Conservation (phyloP, 2,329 filamentous ascomycete species). For the Fusarium caatingaense region DNA sequence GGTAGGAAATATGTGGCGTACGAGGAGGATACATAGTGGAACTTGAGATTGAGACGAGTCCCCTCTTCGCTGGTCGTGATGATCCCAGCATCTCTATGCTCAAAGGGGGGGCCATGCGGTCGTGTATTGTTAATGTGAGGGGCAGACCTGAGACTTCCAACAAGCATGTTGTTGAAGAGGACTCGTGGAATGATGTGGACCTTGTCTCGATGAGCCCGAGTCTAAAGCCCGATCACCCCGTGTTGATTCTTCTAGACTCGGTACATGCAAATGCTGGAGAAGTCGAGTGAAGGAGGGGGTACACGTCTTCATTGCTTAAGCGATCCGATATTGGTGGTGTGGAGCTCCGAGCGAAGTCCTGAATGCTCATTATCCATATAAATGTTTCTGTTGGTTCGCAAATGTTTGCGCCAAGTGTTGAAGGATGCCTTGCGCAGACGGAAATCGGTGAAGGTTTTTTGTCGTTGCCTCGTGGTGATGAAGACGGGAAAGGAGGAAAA, state of each 20-base stretch:
- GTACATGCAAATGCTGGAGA: not conserved
- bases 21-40: slow-evolving; percentile 4
- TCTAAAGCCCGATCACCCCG: not conserved
- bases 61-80: not conserved
- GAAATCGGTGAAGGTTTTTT: not conserved
- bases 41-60: not conserved
- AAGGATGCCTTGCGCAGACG: not conserved
- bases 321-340: slow-evolving; percentile 14
- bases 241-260: slow-evolving; percentile 9
- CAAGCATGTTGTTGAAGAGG: slow-evolving; percentile 12
- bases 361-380: not conserved
- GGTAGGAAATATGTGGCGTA: slow-evolving; percentile 28
- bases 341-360: slow-evolving; percentile 10
- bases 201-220: not conserved
- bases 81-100: not conserved
- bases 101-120: not conserved
- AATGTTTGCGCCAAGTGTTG: not conserved
- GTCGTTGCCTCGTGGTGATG: not conserved
- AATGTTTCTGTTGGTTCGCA: slow-evolving; percentile 18
- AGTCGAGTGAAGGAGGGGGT: not conserved
- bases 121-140: slow-evolving; percentile 3
- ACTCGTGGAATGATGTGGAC: slow-evolving; percentile 23
- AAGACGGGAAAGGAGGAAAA: not conserved
- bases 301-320: slow-evolving; percentile 2
- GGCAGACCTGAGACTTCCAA: slow-evolving; percentile 12